Evolutionary conservation across 345 rosid species (phyloP), one percentile per base, ranked within the genome.

Genomic region (Arabis alpina): DNA sequence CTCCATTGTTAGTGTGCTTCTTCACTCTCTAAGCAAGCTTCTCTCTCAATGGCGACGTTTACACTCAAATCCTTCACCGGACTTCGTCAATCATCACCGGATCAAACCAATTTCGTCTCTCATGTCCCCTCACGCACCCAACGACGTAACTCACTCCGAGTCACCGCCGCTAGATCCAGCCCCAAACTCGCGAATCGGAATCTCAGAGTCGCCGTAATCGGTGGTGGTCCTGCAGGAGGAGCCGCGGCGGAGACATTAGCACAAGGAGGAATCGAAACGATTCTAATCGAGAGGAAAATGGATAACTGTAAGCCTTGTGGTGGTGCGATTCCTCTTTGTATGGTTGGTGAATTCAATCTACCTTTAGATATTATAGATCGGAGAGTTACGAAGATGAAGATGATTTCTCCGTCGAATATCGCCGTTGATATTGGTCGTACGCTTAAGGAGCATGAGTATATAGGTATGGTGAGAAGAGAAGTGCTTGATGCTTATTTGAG

Each of bases 281-380:
- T 82, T 73, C 87, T 93, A 14, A 84, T 93, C 43, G 97, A 93
- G 71, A 82, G 97, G 25, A 90, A 93, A 84, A 82, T 93, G 54
- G 96, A 93, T 74, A 93, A 93, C 76, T 86, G 89, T 79, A 93
- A 93, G 77, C 97, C 98, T 2, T 93, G 98, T 64, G 96, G 98
- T 0, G 93, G 98, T 4, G 97, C 98, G 16, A 93, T 90, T 57
- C 98, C 98, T 24, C 82, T 93, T 40, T 90, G 97, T 77, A 88
- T 90, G 98, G 98, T 93, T 58, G 98, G 96, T 1, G 98, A 93
- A 55, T 93, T 93, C 75, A 93, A 90, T 80, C 76, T 93, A n/a
- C 98, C 98, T 2, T 56, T 90, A 13, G 98, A 93, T 54, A 88
- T 93, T 16, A 93, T 93, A 34, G 98, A 93, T 81, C 82, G 98